phyloP scores from a whole-genome alignment of 1,139 yeast species.

The Fermentozyma sake region DNA sequence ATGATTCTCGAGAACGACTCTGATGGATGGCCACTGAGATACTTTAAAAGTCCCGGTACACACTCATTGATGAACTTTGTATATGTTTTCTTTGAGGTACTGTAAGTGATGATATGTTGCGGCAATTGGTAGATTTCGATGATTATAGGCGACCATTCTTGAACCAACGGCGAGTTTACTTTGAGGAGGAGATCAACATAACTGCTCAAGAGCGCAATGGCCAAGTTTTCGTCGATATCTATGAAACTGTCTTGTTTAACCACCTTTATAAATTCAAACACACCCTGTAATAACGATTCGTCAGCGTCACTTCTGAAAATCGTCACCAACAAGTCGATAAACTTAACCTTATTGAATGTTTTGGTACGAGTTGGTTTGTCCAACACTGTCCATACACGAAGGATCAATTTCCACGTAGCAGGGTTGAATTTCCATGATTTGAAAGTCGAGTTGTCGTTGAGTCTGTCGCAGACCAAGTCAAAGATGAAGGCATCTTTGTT shows the following conservation, averaged over 20 bases:
- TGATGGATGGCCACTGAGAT: conserved; percentile 2
- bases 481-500: conserved; percentile 54
- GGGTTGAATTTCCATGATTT: conserved; percentile 37
- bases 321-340: conserved; percentile 20
- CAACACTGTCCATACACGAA: conserved; percentile 33
- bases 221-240: conserved; percentile 29
- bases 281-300: conserved; percentile 6
- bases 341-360: conserved; percentile 29
- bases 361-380: conserved; percentile 21
- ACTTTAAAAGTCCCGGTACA: conserved; percentile 8
- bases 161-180: conserved; percentile 6
- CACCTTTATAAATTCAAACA: conserved; percentile 14
- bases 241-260: conserved; percentile 22
- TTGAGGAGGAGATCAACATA: conserved; percentile 8
- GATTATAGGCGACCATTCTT: conserved; percentile 21
- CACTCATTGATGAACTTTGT: conserved; percentile 22
- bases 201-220: conserved; percentile 17
- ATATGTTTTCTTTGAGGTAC: conserved; percentile 28
- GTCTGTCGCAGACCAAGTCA: conserved; percentile 63
- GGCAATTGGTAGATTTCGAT: conserved; percentile 24
- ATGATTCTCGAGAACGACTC: conserved; percentile 4
- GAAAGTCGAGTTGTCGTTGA: conserved; percentile 43
- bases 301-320: conserved; percentile 13
- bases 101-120: conserved; percentile 18
- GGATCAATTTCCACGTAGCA: conserved; percentile 46